Conservation (phyloP, 2,329 filamentous ascomycete species). For the Pseudogymnoascus sp. region DNA sequence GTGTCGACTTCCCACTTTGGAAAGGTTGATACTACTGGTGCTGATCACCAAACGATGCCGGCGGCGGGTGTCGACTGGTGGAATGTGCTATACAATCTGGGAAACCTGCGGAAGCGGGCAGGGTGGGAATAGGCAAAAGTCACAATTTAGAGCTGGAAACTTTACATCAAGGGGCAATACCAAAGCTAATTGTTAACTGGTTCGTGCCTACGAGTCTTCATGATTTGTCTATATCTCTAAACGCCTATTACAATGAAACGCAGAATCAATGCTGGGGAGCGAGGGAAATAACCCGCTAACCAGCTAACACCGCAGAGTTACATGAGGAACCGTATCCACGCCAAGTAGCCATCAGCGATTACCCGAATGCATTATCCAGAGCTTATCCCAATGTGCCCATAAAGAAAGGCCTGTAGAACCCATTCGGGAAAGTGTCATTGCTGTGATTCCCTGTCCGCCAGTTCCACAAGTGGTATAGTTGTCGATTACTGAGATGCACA, state of each 20-base stretch:
- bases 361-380: not conserved
- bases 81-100: slow-evolving; percentile 33
- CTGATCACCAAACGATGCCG: slow-evolving; percentile 21
- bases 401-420: not conserved
- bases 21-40: slow-evolving; percentile 13
- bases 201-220: not conserved
- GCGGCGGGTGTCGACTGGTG: slow-evolving; percentile 30
- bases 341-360: not conserved
- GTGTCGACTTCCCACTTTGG: slow-evolving; percentile 7
- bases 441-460: not conserved
- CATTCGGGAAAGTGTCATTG: not conserved
- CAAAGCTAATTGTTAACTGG: slow-evolving; percentile 6
- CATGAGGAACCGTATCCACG: not conserved
- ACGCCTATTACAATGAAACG: slow-evolving; percentile 8
- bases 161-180: not conserved
- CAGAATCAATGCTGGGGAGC: not conserved
- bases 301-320: not conserved
- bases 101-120: slow-evolving; percentile 29
- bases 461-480: not conserved
- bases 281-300: not conserved
- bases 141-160: not conserved
- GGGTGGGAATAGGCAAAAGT: slow-evolving; percentile 17
- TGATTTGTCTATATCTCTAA: slow-evolving; percentile 8
- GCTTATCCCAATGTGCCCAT: not conserved
- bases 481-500: slow-evolving; percentile 73